Conservation (phyloP, 2,329 filamentous ascomycete species). For the Alternaria alternata region DNA sequence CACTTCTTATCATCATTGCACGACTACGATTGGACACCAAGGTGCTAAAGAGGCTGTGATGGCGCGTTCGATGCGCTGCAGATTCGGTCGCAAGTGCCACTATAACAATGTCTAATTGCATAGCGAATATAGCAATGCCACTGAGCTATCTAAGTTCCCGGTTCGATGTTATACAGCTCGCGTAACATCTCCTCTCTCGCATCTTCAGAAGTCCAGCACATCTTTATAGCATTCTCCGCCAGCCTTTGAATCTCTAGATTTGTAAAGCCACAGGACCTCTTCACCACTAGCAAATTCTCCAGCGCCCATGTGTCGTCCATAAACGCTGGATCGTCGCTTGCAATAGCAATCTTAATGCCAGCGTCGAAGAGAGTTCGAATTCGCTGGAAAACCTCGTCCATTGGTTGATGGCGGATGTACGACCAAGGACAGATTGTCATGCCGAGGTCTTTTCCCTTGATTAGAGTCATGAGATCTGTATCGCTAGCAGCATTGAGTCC, state of each 20-base stretch:
- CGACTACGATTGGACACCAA: background rate
- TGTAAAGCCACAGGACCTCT: conserved; percentile 52
- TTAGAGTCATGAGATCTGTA: conserved; percentile 43
- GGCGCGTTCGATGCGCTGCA: no score
- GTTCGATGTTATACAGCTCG: background rate
- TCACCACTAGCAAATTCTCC: conserved; percentile 57
- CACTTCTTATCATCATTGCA: background rate
- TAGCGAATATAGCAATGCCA: background rate
- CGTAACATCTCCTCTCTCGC: conserved; percentile 4
- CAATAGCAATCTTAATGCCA: conserved; percentile 33
- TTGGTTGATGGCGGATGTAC: conserved; percentile 52
- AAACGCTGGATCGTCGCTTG: conserved; percentile 57
- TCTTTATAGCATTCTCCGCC: conserved; percentile 55
- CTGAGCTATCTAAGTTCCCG: background rate
- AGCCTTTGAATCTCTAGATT: conserved; percentile 56
- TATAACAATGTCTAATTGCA: background rate
- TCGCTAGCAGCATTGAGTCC: conserved; percentile 52
- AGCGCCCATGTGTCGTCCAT: conserved; percentile 61
- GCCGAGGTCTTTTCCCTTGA: conserved; percentile 46
- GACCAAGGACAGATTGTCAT: conserved; percentile 56
- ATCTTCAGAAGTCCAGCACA: conserved; percentile 56
- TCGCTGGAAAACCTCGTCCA: conserved; percentile 38
- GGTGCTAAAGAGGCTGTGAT: background rate
- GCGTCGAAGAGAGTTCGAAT: conserved; percentile 55
- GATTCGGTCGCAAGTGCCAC: no score